Conservation (phyloP, 768 basidiomycete genomes). For the Amanita pallidorosea region DNA sequence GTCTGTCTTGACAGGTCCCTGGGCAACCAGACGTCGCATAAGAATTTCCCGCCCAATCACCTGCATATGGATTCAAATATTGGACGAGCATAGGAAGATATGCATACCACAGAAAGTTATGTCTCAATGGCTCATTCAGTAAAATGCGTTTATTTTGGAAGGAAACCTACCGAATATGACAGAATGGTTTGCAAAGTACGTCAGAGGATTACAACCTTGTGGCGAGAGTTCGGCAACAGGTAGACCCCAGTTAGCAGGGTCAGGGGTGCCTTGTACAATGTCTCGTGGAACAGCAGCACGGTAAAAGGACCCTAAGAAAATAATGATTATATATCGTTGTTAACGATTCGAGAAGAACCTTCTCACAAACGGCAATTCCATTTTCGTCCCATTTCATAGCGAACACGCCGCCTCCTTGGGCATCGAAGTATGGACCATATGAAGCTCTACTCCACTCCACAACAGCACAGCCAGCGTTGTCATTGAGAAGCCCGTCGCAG, state of each 20-base stretch:
- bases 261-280: slow-evolving; percentile 46
- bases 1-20: slow-evolving; percentile 52
- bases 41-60: slow-evolving; percentile 80
- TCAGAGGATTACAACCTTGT: slow-evolving; percentile 41
- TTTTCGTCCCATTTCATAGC: slow-evolving; percentile 84
- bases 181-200: slow-evolving; percentile 58
- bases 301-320: slow-evolving; percentile 73
- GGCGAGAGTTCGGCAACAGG: slow-evolving; percentile 55
- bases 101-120: slow-evolving; percentile 71
- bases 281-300: slow-evolving; percentile 66
- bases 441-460: slow-evolving; percentile 75
- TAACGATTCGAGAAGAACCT: slow-evolving; percentile 13
- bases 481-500: slow-evolving; percentile 40
- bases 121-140: slow-evolving; percentile 30
- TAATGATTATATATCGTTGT: background rate
- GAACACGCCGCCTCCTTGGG: slow-evolving; percentile 73
- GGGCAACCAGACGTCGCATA: slow-evolving; percentile 67
- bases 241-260: slow-evolving; percentile 57
- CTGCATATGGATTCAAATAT: slow-evolving; percentile 19
- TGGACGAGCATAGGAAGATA: background rate
- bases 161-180: slow-evolving; percentile 57
- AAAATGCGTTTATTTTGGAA: slow-evolving; percentile 14
- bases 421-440: slow-evolving; percentile 76
- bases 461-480: slow-evolving; percentile 69
- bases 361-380: slow-evolving; percentile 66